Evolutionary conservation across 2,329 filamentous ascomycete species (phyloP), one percentile per base, ranked within the genome.

Genomic region (Aureobasidium sp.): DNA sequence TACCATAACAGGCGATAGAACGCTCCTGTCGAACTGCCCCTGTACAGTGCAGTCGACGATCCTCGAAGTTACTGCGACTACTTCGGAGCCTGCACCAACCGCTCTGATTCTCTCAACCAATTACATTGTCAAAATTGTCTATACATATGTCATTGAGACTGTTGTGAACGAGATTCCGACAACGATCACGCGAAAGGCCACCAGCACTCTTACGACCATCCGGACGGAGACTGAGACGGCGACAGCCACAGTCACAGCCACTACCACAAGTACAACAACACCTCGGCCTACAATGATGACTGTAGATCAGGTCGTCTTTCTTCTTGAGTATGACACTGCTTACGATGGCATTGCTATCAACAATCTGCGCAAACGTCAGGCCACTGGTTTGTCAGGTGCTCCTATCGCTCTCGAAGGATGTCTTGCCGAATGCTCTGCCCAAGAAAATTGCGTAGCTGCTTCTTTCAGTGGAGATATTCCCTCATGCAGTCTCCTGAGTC

Each of bases 101-200:
- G 41, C 41, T n/a, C 3, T 45, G 1, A n/a, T 45, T 0, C 12
- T 29, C 24, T 45, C 27, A 12, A 7, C 14, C 17, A 7, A 34
- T n/a, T 45, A 45, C 29, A 45, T 45, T 24, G 41, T 45, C 16
- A 45, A 45, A 11, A 45, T 45, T 10, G 32, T 45, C 27, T 45
- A 45, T 11, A 11, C 32, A 5, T 45, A 45, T 34, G 27, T 32
- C 5, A 45, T 45, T 6, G 41, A 45, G n/a, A 12, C 4, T 3
- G 22, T 45, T 2, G 16, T 45, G 7, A 17, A 45, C n/a, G 25
- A 45, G n/a, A 6, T 45, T 8, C 17, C 41, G 2, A 45, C 41
- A 4, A 45, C 41, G 6, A 34, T 45, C 2, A 45, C 41, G 12
- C 14, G 3, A 7, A 45, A 25, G 8, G 41, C 41, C 2, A 45